Percentiles rank a stretch among this genome's conserved stretches.
Evolutionary conservation across 2,329 filamentous ascomycete genomes (phyloP).

Genomic region (Fusarium pininemorale): DNA sequence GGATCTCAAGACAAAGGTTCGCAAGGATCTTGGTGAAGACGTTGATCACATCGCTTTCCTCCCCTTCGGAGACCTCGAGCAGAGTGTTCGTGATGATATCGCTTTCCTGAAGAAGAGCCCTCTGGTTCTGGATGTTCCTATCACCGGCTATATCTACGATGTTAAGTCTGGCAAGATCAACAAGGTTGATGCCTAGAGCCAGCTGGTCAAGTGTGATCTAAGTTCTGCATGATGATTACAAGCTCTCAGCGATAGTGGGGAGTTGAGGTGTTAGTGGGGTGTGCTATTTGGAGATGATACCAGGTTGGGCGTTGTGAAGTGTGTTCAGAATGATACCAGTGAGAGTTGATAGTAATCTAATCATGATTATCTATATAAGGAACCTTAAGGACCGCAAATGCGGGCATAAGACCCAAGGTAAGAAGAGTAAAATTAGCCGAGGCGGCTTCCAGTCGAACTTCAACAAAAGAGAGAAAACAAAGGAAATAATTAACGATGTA

Average conservation of each 20-base stretch:
- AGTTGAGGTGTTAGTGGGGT: too few species aligned
- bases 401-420: too few species aligned
- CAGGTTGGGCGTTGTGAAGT: neutral
- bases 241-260: too few species aligned
- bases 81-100: slow-evolving; percentile 73
- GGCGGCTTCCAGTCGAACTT: too few species aligned
- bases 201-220: neutral
- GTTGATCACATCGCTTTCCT: slow-evolving; percentile 69
- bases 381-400: too few species aligned
- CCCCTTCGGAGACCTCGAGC: slow-evolving; percentile 69
- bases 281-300: neutral
- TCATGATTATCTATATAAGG: neutral
- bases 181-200: slow-evolving; percentile 28
- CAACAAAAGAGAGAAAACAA: neutral
- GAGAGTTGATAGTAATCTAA: neutral
- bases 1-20: slow-evolving; percentile 63
- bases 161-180: slow-evolving; percentile 73
- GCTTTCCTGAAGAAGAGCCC: slow-evolving; percentile 66
- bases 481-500: too few species aligned
- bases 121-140: slow-evolving; percentile 68
- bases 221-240: too few species aligned
- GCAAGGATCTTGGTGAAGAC: slow-evolving; percentile 64
- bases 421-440: neutral
- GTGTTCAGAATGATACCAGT: neutral
- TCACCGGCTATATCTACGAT: slow-evolving; percentile 82